Conservation (phyloP, 139 green algal genomes). For the Closterium sp. region DNA sequence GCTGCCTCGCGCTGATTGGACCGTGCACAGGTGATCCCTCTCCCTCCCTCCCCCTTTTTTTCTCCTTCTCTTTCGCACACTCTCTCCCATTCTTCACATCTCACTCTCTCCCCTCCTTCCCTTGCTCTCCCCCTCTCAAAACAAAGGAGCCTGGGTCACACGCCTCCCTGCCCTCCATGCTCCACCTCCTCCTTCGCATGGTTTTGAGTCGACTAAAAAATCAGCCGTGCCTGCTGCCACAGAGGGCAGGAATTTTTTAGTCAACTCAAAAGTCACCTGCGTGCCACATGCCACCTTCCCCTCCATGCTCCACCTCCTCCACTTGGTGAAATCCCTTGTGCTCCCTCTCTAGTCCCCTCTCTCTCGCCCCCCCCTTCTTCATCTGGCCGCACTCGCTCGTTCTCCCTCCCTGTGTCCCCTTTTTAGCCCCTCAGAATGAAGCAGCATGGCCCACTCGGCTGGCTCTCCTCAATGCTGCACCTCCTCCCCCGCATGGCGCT, state of each 20-base stretch:
- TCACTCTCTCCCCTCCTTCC: no score
- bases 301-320: background rate
- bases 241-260: no score
- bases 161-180: background rate
- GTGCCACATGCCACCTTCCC: background rate
- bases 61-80: background rate
- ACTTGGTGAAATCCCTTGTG: no score
- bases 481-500: no score
- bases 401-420: background rate
- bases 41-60: background rate
- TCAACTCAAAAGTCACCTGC: no score
- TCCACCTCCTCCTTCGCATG: background rate
- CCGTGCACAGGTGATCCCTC: background rate
- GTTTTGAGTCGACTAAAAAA: no score
- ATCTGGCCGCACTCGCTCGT: background rate
- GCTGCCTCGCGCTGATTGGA: background rate
- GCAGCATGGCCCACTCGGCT: no score
- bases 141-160: background rate
- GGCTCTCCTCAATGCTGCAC: no score
- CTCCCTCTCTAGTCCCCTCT: no score
- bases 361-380: no score
- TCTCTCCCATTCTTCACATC: background rate
- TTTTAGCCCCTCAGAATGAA: background rate
- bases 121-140: background rate
- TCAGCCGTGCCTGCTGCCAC: no score